phyloP scores from a whole-genome alignment of 129 eudicot species.

The Helianthus tuberosus region DNA sequence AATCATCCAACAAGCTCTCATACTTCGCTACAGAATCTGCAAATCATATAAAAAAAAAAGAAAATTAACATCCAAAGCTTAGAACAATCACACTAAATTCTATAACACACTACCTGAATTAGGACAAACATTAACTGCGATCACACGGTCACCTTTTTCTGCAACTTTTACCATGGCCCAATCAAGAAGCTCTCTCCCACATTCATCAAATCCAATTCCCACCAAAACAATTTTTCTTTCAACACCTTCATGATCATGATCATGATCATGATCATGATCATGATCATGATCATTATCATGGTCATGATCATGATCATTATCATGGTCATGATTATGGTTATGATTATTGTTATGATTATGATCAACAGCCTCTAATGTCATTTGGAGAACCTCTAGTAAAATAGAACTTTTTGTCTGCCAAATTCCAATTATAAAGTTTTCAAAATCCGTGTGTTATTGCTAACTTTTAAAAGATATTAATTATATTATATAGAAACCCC shows the following conservation, averaged over 20 bases:
- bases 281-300: no score
- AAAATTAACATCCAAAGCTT: not conserved
- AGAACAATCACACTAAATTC: conserved; percentile 1
- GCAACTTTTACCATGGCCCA: conserved; percentile 95
- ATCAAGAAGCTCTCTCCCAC: conserved; percentile 66
- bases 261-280: not conserved
- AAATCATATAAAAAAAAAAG: conserved; percentile 7
- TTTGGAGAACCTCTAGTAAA: conserved; percentile 17
- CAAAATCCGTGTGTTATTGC: conserved; percentile 31
- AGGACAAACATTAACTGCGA: conserved; percentile 77
- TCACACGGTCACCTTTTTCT: conserved; percentile 75
- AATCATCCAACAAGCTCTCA: conserved; percentile 62
- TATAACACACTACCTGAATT: conserved; percentile 55
- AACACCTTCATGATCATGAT: conserved; percentile 37
- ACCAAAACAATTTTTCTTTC: conserved; percentile 67
- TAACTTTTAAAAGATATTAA: conserved; percentile 26
- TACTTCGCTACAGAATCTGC: conserved; percentile 51
- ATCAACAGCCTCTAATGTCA: conserved; percentile 40
- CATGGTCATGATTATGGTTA: not conserved
- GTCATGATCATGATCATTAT: conserved; percentile 23
- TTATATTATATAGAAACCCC: conserved; percentile 27
- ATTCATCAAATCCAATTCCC: conserved; percentile 72
- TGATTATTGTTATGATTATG: conserved; percentile 1
- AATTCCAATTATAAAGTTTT: conserved; percentile 36
- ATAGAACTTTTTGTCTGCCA: conserved; percentile 13